Evolutionary conservation across 2,329 filamentous ascomycete genomes (phyloP).

Genomic region (Stachybotrys elegans): DNA sequence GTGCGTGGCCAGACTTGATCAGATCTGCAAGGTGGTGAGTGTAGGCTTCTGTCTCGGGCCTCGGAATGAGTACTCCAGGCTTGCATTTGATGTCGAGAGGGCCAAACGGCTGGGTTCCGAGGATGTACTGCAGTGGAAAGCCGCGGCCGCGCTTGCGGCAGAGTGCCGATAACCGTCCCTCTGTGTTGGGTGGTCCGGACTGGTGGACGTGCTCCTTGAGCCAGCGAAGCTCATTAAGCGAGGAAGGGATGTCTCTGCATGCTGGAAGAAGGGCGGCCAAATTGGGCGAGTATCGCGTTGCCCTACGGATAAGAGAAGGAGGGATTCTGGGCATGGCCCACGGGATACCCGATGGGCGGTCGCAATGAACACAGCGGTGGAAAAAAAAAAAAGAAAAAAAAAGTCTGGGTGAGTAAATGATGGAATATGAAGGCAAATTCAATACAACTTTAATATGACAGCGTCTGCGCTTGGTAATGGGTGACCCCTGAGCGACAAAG

Average conservation of each 20-base stretch:
- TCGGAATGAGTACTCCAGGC: constrained; percentile 78
- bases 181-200: constrained; percentile 9
- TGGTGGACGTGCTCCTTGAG: constrained; percentile 54
- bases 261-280: constrained; percentile 57
- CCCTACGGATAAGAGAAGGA: constrained; percentile 51
- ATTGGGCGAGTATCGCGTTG: constrained; percentile 47
- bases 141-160: constrained; percentile 52
- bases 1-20: constrained; percentile 25
- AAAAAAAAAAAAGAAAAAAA: no score
- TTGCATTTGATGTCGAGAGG: constrained; percentile 71
- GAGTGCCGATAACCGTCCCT: constrained; percentile 29
- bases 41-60: constrained; percentile 71
- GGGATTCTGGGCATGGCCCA: constrained; percentile 57
- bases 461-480: no score
- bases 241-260: constrained; percentile 58
- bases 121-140: constrained; percentile 80
- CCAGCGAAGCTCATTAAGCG: constrained; percentile 69
- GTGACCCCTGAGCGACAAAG: no score
- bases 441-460: no score
- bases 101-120: constrained; percentile 87
- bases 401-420: no score
- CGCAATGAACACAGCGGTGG: no score
- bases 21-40: constrained; percentile 48
- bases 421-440: no score
- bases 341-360: no score